Evolutionary conservation across 2,329 filamentous ascomycete species (phyloP).

Genomic region (Geosmithia morbida): DNA sequence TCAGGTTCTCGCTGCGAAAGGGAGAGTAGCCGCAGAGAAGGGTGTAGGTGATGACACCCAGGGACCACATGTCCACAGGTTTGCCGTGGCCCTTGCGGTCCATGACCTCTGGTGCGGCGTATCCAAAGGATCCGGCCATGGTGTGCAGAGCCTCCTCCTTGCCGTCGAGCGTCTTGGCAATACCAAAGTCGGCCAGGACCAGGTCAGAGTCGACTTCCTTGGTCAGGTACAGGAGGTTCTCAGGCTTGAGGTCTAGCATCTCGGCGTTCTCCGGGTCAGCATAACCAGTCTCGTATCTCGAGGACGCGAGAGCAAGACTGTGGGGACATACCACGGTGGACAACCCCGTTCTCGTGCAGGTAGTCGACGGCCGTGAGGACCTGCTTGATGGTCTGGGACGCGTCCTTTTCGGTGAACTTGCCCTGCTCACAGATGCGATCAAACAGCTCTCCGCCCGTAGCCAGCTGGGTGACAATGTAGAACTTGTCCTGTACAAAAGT

Average conservation of each 20-base stretch:
- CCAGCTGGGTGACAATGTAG: slow-evolving; percentile 95
- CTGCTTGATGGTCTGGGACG: slow-evolving; percentile 87
- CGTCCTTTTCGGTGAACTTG: slow-evolving; percentile 97
- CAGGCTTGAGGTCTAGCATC: slow-evolving; percentile 76
- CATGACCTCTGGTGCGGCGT: slow-evolving; percentile 97
- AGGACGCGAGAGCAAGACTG: not conserved
- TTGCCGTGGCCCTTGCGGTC: slow-evolving; percentile 94
- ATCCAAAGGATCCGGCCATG: slow-evolving; percentile 97
- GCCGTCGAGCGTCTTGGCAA: slow-evolving; percentile 91
- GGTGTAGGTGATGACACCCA: slow-evolving; percentile 97
- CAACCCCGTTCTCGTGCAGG: slow-evolving; percentile 85
- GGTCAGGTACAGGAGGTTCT: slow-evolving; percentile 91
- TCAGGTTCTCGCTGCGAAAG: slow-evolving; percentile 87
- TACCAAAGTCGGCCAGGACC: slow-evolving; percentile 93
- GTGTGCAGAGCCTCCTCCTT: slow-evolving; percentile 88
- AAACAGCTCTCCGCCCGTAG: slow-evolving; percentile 91
- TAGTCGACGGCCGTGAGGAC: slow-evolving; percentile 89
- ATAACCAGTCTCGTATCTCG: not conserved
- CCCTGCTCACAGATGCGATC: slow-evolving; percentile 97
- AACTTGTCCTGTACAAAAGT: slow-evolving; percentile 75
- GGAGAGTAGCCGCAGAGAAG: slow-evolving; percentile 96
- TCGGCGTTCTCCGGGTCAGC: not conserved
- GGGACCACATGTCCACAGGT: slow-evolving; percentile 97
- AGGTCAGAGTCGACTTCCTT: slow-evolving; percentile 64
- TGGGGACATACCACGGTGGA: slow-evolving; percentile 68